Percentiles rank a stretch among this genome's conserved stretches.
Evolutionary conservation across 768 basidiomycete species (phyloP).

Genomic region (Lentinula raphanica): DNA sequence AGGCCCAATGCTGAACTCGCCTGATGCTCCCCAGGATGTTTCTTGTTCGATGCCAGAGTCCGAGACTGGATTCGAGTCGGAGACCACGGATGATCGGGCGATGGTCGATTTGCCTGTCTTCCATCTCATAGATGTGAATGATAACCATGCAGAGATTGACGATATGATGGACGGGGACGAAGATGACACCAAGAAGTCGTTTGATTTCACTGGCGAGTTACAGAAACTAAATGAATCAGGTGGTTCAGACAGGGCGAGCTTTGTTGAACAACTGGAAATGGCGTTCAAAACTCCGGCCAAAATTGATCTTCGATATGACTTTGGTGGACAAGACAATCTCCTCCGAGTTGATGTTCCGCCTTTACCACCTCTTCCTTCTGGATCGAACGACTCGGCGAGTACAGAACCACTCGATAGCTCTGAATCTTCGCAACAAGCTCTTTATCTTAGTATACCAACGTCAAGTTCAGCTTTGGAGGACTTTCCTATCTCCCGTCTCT

Average conservation of each 20-base stretch:
- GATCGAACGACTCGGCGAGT: not conserved
- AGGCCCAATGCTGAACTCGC: constrained; percentile 24
- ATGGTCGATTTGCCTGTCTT: constrained; percentile 31
- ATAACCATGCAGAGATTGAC: constrained; percentile 33
- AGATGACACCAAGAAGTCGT: constrained; percentile 71
- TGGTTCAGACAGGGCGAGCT: constrained; percentile 63
- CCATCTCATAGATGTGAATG: constrained; percentile 38
- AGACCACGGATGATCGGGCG: constrained; percentile 10
- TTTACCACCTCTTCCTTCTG: constrained; percentile 45
- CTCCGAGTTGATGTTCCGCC: constrained; percentile 41
- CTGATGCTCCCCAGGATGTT: constrained; percentile 2
- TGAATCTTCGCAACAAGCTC: constrained; percentile 1
- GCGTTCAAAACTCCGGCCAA: constrained; percentile 77
- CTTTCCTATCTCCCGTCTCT: constrained; percentile 6
- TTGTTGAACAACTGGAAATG: constrained; percentile 77
- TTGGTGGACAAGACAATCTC: constrained; percentile 24
- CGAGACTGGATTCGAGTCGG: not conserved
- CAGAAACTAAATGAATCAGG: constrained; percentile 65
- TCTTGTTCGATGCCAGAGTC: not conserved
- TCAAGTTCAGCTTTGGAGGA: constrained; percentile 15
- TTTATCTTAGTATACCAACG: constrained; percentile 3
- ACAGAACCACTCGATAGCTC: not conserved
- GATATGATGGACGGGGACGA: constrained; percentile 39
- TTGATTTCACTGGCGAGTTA: constrained; percentile 81
- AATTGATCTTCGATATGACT: constrained; percentile 49